Evolutionary conservation across 306 rosid species (phyloP), one percentile per base, ranked within the genome.

Genomic region (Betula pendula): DNA sequence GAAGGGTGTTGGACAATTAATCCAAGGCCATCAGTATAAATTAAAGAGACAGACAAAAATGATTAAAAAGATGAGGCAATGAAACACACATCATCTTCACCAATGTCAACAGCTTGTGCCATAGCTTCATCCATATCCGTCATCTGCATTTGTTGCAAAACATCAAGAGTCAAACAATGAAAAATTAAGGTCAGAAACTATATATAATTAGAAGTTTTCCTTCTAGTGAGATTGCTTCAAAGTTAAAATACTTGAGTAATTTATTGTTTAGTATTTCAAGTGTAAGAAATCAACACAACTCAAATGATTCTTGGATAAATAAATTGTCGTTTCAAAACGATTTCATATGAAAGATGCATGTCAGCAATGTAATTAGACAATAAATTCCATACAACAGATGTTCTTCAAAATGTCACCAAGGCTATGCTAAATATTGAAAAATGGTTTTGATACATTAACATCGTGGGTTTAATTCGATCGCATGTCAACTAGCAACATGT

Each of bases 91-190:
- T 95, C 97, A 77, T 90, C 92, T 86, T 92, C 99, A 27, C 99
- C 98, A 52, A 92, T 91, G 84, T 96, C 99, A 52, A 96, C 90
- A 50, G 96, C 99, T 87, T 80, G 91, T 50, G 91, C 83, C 99
- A 96, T 90, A 50, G 98, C 97, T 48, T 92, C 98, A 74, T 96
- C 99, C n/a, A 91, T 69, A 74, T 91, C 96, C 20, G 97, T 53
- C 40, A 90, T 66, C 97, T 91, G 90, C 79, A 78, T 87, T 75
- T 25, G 50, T 55, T 68, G 38, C 49, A 72, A 79, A 50, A 27
- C 35, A 72, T 60, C 74, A 71, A 71, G 68, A 74, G 76, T 84
- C 47, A 77, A 81, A 50, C 48, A 31, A 77, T 55, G 52, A 68
- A 35, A 59, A 69, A 74, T 35, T 22, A 40, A 62, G 45, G 70